A percentile compares a stretch with the other conserved stretches of the same genome.
Evolutionary conservation across 306 rosid species (phyloP).

Genomic region (Lithocarpus polystachyus): DNA sequence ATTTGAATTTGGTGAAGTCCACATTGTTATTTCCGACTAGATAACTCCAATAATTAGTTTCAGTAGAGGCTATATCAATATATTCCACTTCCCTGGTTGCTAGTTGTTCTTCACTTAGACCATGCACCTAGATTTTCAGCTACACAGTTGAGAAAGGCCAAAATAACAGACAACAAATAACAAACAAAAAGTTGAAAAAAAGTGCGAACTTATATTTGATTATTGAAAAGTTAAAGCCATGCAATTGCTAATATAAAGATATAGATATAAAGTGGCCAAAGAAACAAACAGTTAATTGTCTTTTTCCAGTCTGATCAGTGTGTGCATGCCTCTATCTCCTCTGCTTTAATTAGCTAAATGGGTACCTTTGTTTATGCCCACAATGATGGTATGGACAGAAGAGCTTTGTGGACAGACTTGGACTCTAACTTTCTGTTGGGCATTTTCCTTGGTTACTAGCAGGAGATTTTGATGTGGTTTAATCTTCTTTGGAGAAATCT

Average conservation of each 20-base stretch:
- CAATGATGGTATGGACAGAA: too few relatives aligned
- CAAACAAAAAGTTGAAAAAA: neutral
- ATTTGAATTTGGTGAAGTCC: slow-evolving; percentile 35
- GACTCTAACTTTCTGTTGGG: too few relatives aligned
- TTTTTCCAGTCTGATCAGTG: too few relatives aligned
- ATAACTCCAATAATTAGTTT: slow-evolving; percentile 44
- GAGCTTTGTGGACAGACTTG: too few relatives aligned
- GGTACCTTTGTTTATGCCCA: too few relatives aligned
- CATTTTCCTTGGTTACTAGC: too few relatives aligned
- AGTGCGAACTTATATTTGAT: neutral
- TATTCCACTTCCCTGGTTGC: slow-evolving; percentile 40
- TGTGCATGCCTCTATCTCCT: too few relatives aligned
- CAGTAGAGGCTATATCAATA: slow-evolving; percentile 39
- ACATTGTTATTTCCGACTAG: slow-evolving; percentile 26
- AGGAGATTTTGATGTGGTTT: too few relatives aligned
- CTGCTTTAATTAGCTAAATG: too few relatives aligned
- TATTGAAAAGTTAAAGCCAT: neutral
- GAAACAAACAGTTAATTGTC: neutral
- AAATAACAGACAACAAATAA: neutral
- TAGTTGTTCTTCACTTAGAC: slow-evolving; percentile 38
- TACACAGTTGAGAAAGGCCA: slow-evolving; percentile 4
- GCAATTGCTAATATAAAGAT: neutral
- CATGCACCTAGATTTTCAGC: slow-evolving; percentile 36
- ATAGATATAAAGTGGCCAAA: neutral
- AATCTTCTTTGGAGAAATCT: too few relatives aligned